Percentiles rank a stretch among this genome's conserved stretches.
Conservation (phyloP, 192 early-diverging fungal genomes). For the Coemansia sp. region DNA sequence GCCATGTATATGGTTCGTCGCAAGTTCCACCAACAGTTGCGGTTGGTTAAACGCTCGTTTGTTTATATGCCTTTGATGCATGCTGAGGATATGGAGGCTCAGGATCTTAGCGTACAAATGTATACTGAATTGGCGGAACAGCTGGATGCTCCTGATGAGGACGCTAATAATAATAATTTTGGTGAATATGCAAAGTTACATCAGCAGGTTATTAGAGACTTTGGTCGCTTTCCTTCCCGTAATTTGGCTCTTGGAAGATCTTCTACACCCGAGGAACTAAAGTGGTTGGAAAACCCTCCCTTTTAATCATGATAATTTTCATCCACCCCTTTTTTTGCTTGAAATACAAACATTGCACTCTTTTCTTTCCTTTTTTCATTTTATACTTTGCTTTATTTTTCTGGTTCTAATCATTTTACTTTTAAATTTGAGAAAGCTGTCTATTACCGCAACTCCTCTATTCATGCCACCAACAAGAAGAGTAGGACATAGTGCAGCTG, state of each 20-base stretch:
- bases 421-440: too few relatives aligned
- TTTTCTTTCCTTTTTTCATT: too few relatives aligned
- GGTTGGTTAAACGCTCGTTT: slow-evolving; percentile 54
- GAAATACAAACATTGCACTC: too few relatives aligned
- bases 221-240: slow-evolving; percentile 64
- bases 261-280: slow-evolving; percentile 57
- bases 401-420: not conserved
- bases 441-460: not conserved
- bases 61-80: slow-evolving; percentile 65
- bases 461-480: not conserved
- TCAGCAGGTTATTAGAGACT: slow-evolving; percentile 55
- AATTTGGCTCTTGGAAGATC: slow-evolving; percentile 56
- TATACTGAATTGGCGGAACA: slow-evolving; percentile 47
- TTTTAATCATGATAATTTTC: too few relatives aligned
- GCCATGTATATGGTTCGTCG: slow-evolving; percentile 52
- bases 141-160: slow-evolving; percentile 40
- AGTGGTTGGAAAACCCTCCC: slow-evolving; percentile 46
- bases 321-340: too few relatives aligned
- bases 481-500: not conserved
- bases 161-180: slow-evolving; percentile 32
- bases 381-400: not conserved
- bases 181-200: slow-evolving; percentile 50
- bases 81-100: slow-evolving; percentile 61
- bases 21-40: slow-evolving; percentile 54
- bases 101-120: slow-evolving; percentile 56